phyloP scores from a whole-genome alignment of 2,329 filamentous ascomycete genomes.

The Fusarium temperatum region DNA sequence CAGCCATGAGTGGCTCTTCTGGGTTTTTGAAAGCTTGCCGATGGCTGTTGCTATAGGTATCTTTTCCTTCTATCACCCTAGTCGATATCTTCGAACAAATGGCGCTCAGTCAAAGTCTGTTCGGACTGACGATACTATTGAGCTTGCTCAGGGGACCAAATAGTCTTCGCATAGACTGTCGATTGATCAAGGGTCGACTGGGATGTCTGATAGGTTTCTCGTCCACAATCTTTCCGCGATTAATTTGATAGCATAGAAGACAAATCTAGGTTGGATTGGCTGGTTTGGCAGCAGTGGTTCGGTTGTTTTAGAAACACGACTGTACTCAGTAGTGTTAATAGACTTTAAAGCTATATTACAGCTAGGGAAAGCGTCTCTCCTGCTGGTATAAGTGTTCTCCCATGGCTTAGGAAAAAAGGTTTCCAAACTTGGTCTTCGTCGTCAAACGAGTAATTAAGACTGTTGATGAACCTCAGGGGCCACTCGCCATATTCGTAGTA shows the following conservation, averaged over 20 bases:
- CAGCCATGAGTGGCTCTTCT: constrained; percentile 62
- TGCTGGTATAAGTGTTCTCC: constrained; percentile 10
- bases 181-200: background rate
- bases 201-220: background rate
- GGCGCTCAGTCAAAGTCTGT: constrained; percentile 1
- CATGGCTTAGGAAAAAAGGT: constrained; percentile 31
- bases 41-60: constrained; percentile 58
- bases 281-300: background rate
- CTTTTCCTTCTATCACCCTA: constrained; percentile 61
- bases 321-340: background rate
- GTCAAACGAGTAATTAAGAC: constrained; percentile 36
- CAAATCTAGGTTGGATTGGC: too few species aligned
- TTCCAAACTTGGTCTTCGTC: constrained; percentile 36
- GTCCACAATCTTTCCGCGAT: background rate
- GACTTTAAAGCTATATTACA: background rate
- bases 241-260: background rate
- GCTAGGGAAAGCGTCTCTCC: background rate
- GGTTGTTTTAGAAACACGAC: background rate
- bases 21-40: constrained; percentile 59
- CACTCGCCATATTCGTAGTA: constrained; percentile 48
- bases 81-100: constrained; percentile 47
- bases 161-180: background rate
- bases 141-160: background rate
- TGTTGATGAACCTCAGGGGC: constrained; percentile 40
- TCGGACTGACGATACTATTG: constrained; percentile 9